Percentiles rank a stretch among this genome's conserved stretches.
phyloP scores from a whole-genome alignment of 176 grass and related monocot genomes.

The Microstegium vimineum region DNA sequence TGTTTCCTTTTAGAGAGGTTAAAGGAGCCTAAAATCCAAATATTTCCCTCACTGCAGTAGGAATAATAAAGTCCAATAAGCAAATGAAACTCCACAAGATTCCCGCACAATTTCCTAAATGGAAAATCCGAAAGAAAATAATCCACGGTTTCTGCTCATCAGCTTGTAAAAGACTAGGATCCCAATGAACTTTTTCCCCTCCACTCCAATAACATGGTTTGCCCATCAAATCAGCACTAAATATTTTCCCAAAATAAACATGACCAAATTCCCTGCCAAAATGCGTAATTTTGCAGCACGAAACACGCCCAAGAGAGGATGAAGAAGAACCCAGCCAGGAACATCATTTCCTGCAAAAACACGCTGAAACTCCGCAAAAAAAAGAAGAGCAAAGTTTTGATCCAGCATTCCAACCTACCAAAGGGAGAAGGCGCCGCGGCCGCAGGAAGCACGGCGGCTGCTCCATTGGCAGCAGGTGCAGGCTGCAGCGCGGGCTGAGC shows the following conservation, averaged over 20 bases:
- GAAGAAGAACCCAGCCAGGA: neutral
- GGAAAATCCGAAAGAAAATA: neutral
- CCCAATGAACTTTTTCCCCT: neutral
- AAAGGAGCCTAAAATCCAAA: neutral
- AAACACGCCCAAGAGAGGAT: neutral
- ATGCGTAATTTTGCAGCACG: neutral
- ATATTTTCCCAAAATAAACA: neutral
- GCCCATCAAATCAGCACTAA: slow-evolving; percentile 11
- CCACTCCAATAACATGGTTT: neutral
- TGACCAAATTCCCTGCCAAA: neutral
- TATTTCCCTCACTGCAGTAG: neutral
- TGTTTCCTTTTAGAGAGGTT: neutral
- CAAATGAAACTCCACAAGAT: neutral
- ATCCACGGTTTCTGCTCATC: neutral
- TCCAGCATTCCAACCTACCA: slow-evolving; percentile 16
- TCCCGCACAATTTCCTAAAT: neutral
- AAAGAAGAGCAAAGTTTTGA: neutral
- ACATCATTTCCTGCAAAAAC: neutral
- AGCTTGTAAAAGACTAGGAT: neutral
- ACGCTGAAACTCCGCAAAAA: neutral
- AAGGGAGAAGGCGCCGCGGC: slow-evolving; percentile 7
- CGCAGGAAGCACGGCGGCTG: neutral
- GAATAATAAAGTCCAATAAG: neutral
- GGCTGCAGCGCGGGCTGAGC: neutral
- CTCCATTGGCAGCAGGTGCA: neutral